These are phyloP conservation scores for Mycena sp. DNA, from an alignment of 1,284 basidiomycete genomes.

Conservation along the genomic window DNA sequence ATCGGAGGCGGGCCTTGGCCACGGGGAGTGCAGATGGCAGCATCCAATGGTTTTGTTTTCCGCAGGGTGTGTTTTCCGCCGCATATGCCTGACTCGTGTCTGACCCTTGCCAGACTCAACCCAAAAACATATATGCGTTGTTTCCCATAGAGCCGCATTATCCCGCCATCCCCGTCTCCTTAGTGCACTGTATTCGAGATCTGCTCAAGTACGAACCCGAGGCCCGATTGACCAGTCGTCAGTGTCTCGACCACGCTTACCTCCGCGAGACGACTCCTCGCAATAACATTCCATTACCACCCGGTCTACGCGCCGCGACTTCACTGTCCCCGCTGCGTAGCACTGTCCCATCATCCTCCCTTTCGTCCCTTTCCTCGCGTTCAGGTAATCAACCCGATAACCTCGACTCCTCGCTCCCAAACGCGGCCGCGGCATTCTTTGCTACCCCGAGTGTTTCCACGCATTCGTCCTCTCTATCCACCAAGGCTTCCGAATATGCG, in stretches of 20 bases:
- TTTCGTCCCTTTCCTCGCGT: slow-evolving; percentile 63
- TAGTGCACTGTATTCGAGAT: slow-evolving; percentile 93
- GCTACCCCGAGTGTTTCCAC: slow-evolving; percentile 52
- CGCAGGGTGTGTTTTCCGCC: slow-evolving; percentile 71
- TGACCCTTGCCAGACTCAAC: slow-evolving; percentile 65
- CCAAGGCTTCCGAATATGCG: slow-evolving; percentile 44
- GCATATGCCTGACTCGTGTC: slow-evolving; percentile 22
- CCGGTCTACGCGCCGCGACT: slow-evolving; percentile 55
- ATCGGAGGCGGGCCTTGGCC: slow-evolving; percentile 92
- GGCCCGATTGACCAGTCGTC: slow-evolving; percentile 82
- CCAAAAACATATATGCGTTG: slow-evolving; percentile 78
- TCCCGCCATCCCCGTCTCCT: slow-evolving; percentile 75
- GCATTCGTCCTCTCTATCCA: slow-evolving; percentile 42
- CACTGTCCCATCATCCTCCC: slow-evolving; percentile 48
- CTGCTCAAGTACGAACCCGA: slow-evolving; percentile 94
- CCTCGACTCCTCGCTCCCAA: too few species aligned
- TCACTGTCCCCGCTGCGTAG: slow-evolving; percentile 45
- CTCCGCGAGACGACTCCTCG: slow-evolving; percentile 77
- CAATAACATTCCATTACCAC: slow-evolving; percentile 73
- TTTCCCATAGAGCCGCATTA: slow-evolving; percentile 65
- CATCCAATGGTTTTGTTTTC: slow-evolving; percentile 89
- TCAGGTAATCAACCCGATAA: slow-evolving; percentile 53
- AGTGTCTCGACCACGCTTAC: slow-evolving; percentile 92
- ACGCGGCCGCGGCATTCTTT: too few species aligned
- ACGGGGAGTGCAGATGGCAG: slow-evolving; percentile 87